Evolutionary conservation across 1,284 basidiomycete genomes (phyloP), one percentile per base, ranked within the genome.

Genomic region (Vanrija pseudolonga): DNA sequence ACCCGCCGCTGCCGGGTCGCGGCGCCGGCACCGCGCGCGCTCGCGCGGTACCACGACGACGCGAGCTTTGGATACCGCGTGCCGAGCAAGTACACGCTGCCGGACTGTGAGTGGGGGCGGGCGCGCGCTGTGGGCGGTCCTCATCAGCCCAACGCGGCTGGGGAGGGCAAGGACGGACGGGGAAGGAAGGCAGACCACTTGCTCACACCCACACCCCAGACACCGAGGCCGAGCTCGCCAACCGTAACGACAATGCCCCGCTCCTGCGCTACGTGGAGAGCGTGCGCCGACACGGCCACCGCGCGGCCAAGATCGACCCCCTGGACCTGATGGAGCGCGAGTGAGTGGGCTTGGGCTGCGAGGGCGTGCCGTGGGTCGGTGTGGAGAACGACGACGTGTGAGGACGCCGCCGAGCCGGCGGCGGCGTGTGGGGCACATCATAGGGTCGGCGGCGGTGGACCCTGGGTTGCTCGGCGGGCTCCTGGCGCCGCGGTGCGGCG

Each of bases 211-310:
- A 42, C 15, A 49, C 50, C 23, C 36, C 63, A 91, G 89, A 92
- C 68, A 89, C 86, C 0, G 71, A 81, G 2, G 78, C 80, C 0
- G 89, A 94, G 69, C 79, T 95, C 3, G 75, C 80, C 46, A 94
- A 94, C 47, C 48, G 90, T 18, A 81, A 81, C 15, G 71, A 73
- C 9, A 91, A 93, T 66, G 89, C 90, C 0, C 79, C 88, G 2
- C 76, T 95, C 14, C 77, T 94, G 36, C 86, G 91, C 40, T 93
- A 92, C 67, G 89, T 91, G 15, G 91, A 94, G 71, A 86, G 87
- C 11, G 82, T 93, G 60, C 82, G 91, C 22, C 59, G 72, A 37
- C 77, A 79, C 63, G 75, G 74, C 1, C 77, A 78, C 49, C 59
- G 70, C 24, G 70, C 70, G 11, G 69, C 69, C 4, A 55, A 63